These are phyloP conservation scores for Ceratocystis albifundus DNA, from an alignment of 2,329 filamentous ascomycete genomes.

Conservation along the genomic window DNA sequence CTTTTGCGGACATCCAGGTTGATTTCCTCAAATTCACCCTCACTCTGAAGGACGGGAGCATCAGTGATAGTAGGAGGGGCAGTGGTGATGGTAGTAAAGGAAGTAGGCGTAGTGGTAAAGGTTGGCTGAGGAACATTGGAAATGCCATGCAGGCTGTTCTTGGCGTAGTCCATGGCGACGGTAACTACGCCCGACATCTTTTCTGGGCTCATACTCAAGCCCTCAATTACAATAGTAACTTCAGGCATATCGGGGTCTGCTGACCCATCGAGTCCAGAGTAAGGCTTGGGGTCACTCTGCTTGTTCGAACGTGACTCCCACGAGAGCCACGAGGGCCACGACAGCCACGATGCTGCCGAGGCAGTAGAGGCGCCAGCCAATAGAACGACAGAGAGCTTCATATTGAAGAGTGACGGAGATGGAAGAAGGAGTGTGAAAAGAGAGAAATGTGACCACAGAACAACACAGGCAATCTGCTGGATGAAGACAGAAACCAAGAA, in stretches of 20 bases:
- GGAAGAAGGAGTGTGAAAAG: neutral
- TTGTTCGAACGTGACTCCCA: neutral
- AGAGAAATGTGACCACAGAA: neutral
- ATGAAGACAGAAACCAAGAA: neutral
- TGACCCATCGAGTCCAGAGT: neutral
- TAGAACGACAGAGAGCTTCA: neutral
- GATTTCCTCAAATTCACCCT: neutral
- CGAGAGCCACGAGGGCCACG: neutral
- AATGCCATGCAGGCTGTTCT: neutral
- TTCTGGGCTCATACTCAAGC: neutral
- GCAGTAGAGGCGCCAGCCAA: neutral
- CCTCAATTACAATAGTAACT: neutral
- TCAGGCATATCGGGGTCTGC: neutral
- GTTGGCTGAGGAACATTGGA: neutral
- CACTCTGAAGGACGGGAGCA: no score
- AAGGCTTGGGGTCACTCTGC: neutral
- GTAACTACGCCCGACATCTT: neutral
- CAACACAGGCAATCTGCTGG: neutral
- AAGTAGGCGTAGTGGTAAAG: neutral
- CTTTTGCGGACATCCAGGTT: neutral
- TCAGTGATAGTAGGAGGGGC: neutral
- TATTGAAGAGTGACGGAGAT: neutral
- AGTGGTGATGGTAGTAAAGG: neutral
- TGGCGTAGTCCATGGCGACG: neutral
- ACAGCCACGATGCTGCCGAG: neutral